A percentile compares a stretch with the other conserved stretches of the same genome.
Conservation (phyloP, 345 rosid species). For the Hibiscus mutabilis region DNA sequence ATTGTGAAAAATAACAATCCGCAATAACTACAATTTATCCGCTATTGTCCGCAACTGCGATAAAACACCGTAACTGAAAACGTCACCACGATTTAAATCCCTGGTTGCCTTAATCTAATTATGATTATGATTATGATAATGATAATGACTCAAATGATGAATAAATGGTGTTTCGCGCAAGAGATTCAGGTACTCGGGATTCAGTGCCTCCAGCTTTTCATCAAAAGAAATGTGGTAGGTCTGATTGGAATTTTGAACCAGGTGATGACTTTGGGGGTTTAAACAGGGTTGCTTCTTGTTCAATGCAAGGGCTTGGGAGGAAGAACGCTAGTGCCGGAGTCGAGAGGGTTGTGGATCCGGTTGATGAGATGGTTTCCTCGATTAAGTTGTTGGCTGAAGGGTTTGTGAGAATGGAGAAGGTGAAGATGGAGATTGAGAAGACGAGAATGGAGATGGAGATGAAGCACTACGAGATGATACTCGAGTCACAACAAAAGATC, state of each 20-base stretch:
- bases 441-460: slow-evolving; percentile 60
- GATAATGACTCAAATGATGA: slow-evolving; percentile 21
- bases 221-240: slow-evolving; percentile 12
- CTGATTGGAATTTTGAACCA: slow-evolving; percentile 8
- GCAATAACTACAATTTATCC: too few species aligned
- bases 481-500: slow-evolving; percentile 56
- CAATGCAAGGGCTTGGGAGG: slow-evolving; percentile 28
- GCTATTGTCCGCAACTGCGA: too few species aligned
- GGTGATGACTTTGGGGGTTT: slow-evolving; percentile 11
- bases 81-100: too few species aligned
- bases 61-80: too few species aligned
- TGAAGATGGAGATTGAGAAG: slow-evolving; percentile 72
- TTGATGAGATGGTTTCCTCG: slow-evolving; percentile 47
- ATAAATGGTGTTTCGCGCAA: slow-evolving; percentile 22
- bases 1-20: too few species aligned
- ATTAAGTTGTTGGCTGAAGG: slow-evolving; percentile 40
- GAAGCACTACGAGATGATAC: slow-evolving; percentile 63
- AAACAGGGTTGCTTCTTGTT: slow-evolving; percentile 31
- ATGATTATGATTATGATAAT: slow-evolving; percentile 23
- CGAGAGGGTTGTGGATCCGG: slow-evolving; percentile 35
- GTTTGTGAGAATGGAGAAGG: slow-evolving; percentile 57
- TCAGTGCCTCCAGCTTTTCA: slow-evolving; percentile 16
- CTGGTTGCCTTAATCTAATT: too few species aligned
- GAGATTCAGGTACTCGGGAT: slow-evolving; percentile 8
- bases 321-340: slow-evolving; percentile 23